Evolutionary conservation across 108 stramenopile species (phyloP).

Genomic region (Skeletonema grethae): DNA sequence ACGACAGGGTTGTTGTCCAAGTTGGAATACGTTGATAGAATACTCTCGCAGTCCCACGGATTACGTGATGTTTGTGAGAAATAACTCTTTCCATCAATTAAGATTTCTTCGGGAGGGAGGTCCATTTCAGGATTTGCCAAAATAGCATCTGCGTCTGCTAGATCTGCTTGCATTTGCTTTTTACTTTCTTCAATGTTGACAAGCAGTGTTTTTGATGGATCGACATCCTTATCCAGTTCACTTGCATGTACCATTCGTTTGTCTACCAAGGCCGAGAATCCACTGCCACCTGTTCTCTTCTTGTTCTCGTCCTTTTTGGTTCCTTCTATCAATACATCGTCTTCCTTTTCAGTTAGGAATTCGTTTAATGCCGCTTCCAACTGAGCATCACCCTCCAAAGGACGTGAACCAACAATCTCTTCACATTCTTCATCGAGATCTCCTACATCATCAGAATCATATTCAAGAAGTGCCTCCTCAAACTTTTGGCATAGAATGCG

Average conservation of each 20-base stretch:
- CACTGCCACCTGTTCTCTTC: conserved; percentile 63
- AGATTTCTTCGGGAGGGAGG: conserved; percentile 77
- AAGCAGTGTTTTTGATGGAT: conserved; percentile 27
- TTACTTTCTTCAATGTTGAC: conserved; percentile 49
- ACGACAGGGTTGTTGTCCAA: conserved; percentile 94
- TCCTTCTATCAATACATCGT: conserved; percentile 80
- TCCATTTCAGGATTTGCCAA: conserved; percentile 71
- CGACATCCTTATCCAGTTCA: conserved; percentile 40
- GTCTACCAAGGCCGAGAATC: conserved; percentile 76
- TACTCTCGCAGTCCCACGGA: conserved; percentile 98
- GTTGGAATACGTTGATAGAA: conserved; percentile 96
- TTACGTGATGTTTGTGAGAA: conserved; percentile 72
- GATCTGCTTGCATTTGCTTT: conserved; percentile 52
- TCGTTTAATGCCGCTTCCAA: conserved; percentile 86
- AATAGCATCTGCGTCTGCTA: conserved; percentile 78
- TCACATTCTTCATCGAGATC: conserved; percentile 79
- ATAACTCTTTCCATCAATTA: conserved; percentile 89
- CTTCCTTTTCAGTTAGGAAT: conserved; percentile 76
- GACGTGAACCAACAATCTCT: conserved; percentile 61
- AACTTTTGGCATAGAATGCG: conserved; percentile 70
- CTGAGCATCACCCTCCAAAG: conserved; percentile 78
- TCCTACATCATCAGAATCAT: conserved; percentile 85
- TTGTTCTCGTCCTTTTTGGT: conserved; percentile 49
- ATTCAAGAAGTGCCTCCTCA: conserved; percentile 86
- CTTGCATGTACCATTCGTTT: conserved; percentile 66